Percentiles rank a stretch among this genome's conserved stretches.
Evolutionary conservation across 2,329 filamentous ascomycete species (phyloP).

Genomic region (Nothophaeocryptopus gaeumannii): DNA sequence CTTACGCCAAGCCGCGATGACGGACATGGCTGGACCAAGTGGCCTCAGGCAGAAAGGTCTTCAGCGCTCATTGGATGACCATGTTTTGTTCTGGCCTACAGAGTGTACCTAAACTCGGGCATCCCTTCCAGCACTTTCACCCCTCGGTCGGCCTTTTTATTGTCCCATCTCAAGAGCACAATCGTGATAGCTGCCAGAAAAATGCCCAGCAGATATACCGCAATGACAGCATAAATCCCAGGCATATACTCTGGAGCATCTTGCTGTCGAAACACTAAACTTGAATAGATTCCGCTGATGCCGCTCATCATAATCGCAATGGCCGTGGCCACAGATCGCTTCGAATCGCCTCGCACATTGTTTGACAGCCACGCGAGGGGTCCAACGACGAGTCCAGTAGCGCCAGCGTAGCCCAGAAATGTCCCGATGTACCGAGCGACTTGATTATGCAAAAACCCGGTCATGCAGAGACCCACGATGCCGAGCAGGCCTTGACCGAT

Average conservation of each 20-base stretch:
- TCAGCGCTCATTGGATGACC: no score
- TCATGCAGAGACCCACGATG: conserved; percentile 16
- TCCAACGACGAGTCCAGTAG: conserved; percentile 71
- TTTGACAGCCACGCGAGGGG: conserved; percentile 77
- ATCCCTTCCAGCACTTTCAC: conserved; percentile 38
- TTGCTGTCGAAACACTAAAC: conserved; percentile 19
- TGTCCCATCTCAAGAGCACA: conserved; percentile 35
- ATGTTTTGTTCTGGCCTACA: no score
- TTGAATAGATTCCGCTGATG: conserved; percentile 15
- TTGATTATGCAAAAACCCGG: conserved; percentile 58
- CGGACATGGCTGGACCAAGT: no score
- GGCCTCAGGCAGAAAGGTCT: no score
- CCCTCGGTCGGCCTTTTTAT: conserved; percentile 39
- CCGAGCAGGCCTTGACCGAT: conserved; percentile 70
- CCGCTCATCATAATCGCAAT: conserved; percentile 16
- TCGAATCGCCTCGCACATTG: conserved; percentile 55
- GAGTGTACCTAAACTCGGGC: conserved; percentile 25
- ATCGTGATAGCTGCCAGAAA: conserved; percentile 35
- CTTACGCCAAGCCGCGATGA: no score
- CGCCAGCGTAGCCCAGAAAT: conserved; percentile 70
- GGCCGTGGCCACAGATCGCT: conserved; percentile 17
- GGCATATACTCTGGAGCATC: conserved; percentile 15
- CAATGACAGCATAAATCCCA: conserved; percentile 13
- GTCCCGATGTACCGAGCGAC: conserved; percentile 68
- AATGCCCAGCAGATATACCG: conserved; percentile 33